A percentile compares a stretch with the other conserved stretches of the same genome.
Evolutionary conservation across 192 early-diverging fungal genomes (phyloP).

Genomic region (Funneliformis mosseae): DNA sequence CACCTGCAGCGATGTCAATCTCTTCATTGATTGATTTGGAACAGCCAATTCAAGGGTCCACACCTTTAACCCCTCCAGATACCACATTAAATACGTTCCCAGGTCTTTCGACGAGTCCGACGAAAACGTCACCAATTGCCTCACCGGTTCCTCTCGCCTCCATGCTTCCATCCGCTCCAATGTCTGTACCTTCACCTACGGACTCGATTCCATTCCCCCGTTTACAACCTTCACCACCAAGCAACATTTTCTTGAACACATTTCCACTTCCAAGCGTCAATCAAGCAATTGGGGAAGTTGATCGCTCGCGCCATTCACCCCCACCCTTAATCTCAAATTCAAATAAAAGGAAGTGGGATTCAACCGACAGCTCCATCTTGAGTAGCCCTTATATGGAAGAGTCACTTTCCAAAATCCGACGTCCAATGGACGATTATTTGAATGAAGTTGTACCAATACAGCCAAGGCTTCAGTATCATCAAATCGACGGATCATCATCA

Average conservation of each 20-base stretch:
- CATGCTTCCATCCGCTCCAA: slow-evolving; percentile 23
- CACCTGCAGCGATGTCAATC: slow-evolving; percentile 10
- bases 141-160: not conserved
- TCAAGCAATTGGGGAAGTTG: slow-evolving; percentile 29
- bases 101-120: not conserved
- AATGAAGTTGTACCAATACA: slow-evolving; percentile 28
- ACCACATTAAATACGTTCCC: slow-evolving; percentile 1
- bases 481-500: slow-evolving; percentile 34
- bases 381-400: slow-evolving; percentile 42
- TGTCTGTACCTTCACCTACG: slow-evolving; percentile 8
- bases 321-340: slow-evolving; percentile 14
- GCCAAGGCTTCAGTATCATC: slow-evolving; percentile 29
- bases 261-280: slow-evolving; percentile 24
- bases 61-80: slow-evolving; percentile 26
- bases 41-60: not conserved
- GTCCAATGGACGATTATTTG: slow-evolving; percentile 44
- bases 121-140: not conserved
- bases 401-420: slow-evolving; percentile 48
- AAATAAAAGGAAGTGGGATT: slow-evolving; percentile 29
- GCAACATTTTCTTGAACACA: slow-evolving; percentile 11
- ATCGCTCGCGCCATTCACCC: slow-evolving; percentile 24
- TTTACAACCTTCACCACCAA: slow-evolving; percentile 24
- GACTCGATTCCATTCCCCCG: slow-evolving; percentile 28
- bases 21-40: slow-evolving; percentile 26
- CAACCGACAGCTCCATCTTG: slow-evolving; percentile 32